These are phyloP conservation scores for Pneumocystis murina DNA, from an alignment of 1,139 yeast genomes.

Conservation along the genomic window DNA sequence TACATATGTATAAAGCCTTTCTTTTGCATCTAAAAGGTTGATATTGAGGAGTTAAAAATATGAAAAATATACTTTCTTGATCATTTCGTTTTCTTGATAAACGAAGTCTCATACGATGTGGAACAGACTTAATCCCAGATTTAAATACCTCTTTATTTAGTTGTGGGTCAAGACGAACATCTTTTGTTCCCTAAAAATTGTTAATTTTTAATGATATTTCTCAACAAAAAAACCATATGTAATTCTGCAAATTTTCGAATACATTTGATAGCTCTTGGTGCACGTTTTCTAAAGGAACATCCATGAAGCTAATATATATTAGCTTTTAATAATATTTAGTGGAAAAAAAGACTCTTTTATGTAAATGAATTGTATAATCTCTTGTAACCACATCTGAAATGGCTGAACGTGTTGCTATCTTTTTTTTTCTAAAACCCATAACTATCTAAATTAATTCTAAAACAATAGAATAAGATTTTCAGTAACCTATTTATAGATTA, in stretches of 20 bases:
- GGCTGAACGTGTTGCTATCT: slow-evolving; percentile 29
- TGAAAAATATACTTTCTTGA: slow-evolving; percentile 54
- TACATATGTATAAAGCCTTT: slow-evolving; percentile 94
- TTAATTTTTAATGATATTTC: neutral
- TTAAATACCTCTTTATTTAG: slow-evolving; percentile 98
- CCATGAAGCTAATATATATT: slow-evolving; percentile 32
- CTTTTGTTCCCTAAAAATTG: slow-evolving; percentile 56
- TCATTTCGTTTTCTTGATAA: slow-evolving; percentile 99
- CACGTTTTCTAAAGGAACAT: slow-evolving; percentile 98
- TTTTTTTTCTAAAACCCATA: neutral
- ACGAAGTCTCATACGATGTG: slow-evolving; percentile 95
- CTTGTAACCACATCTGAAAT: slow-evolving; percentile 99
- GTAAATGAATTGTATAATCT: slow-evolving; percentile 99
- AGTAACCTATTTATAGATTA: neutral
- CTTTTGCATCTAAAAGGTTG: slow-evolving; percentile 50
- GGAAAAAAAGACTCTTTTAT: slow-evolving; percentile 77
- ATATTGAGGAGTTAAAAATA: neutral
- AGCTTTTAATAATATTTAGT: slow-evolving; percentile 8
- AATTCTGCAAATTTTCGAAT: slow-evolving; percentile 95
- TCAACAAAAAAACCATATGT: slow-evolving; percentile 47
- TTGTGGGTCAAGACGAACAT: slow-evolving; percentile 97
- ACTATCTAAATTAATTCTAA: neutral
- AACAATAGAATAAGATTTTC: neutral
- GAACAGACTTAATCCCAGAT: slow-evolving; percentile 99
- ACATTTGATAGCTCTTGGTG: slow-evolving; percentile 99